A percentile compares a stretch with the other conserved stretches of the same genome.
Conservation (phyloP, 1,284 basidiomycete species). For the Thelephora terrestris region DNA sequence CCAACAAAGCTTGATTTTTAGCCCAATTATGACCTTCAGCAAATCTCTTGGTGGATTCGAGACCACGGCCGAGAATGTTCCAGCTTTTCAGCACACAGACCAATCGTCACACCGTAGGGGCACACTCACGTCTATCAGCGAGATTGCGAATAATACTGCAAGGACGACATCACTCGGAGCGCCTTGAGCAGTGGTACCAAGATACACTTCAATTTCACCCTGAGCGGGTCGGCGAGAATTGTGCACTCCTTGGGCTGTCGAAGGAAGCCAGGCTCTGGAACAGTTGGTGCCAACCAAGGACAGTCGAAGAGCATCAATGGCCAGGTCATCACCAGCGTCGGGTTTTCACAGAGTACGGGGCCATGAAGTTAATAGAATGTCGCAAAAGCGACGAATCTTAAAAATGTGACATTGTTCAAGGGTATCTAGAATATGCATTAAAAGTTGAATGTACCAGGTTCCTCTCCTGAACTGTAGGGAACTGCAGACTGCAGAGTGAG, state of each 20-base stretch:
- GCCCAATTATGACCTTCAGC: conserved; percentile 31
- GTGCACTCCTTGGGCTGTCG: conserved; percentile 18
- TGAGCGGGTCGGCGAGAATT: conserved; percentile 18
- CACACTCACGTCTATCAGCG: conserved; percentile 30
- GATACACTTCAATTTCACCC: conserved; percentile 19
- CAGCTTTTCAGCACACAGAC: background rate
- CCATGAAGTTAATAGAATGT: conserved; percentile 27
- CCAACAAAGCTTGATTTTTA: conserved; percentile 31
- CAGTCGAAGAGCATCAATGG: conserved; percentile 19
- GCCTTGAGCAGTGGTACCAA: conserved; percentile 16
- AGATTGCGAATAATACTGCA: conserved; percentile 29
- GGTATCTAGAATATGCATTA: conserved; percentile 39
- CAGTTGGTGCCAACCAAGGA: conserved; percentile 20
- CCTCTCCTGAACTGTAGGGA: conserved; percentile 36
- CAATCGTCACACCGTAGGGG: background rate
- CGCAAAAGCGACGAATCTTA: conserved; percentile 30
- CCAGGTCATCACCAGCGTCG: conserved; percentile 19
- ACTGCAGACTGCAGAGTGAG: conserved; percentile 20
- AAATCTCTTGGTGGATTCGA: conserved; percentile 29
- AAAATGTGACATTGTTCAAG: conserved; percentile 28
- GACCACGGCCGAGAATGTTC: conserved; percentile 2
- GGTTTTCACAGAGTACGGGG: conserved; percentile 26
- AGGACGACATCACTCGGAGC: conserved; percentile 29
- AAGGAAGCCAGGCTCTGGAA: conserved; percentile 17
- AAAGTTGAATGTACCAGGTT: conserved; percentile 36